Base-by-base conservation (phyloP, 768 basidiomycete genomes). In the Pleurotus tuber-regium region DNA sequence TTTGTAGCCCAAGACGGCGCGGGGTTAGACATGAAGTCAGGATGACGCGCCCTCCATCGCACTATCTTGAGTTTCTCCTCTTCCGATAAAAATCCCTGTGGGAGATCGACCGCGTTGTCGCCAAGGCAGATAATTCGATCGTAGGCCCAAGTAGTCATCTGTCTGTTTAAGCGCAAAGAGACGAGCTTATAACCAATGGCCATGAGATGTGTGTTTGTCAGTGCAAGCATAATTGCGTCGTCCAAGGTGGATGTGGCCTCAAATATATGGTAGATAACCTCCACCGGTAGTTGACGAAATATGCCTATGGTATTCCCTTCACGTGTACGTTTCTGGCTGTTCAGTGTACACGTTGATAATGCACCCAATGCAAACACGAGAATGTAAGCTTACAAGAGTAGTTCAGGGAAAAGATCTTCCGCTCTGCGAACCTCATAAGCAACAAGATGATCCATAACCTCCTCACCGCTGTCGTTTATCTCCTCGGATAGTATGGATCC, bases 361-460 rank as follows among this genome's bases (percentile, higher is more conserved):
- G n/a, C n/a, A n/a, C n/a, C n/a, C n/a, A n/a, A n/a, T n/a, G n/a
- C n/a, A n/a, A n/a, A n/a, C n/a, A 7, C 5, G 36, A n/a, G n/a
- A 6, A 38, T 6, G 36, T 38, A 7, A 18, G n/a, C 5, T 18
- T 5, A 8, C 8, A 38, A 18, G 6, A 6, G 5, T 6, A 11
- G 6, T 38, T 38, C 12, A 11, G 6, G 12, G 36, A 38, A 38
- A 16, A 38, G 36, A 16, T 38, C 36, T 6, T 11, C 5, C 5
- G 36, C 19, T 16, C 19, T 18, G n/a, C 5, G n/a, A 38, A 38
- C 8, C 36, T 38, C 36, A 38, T 38, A 38, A 35, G 24, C 36
- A 5, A 38, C 36, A 38, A 43, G 58, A n/a, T n/a, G 58, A 38
- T 44, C 50, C 47, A 41, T 6, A 16, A 38, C 5, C n/a, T 38